Evolutionary conservation across 2,329 filamentous ascomycete species (phyloP).

Genomic region (Colletotrichum endophyticum): DNA sequence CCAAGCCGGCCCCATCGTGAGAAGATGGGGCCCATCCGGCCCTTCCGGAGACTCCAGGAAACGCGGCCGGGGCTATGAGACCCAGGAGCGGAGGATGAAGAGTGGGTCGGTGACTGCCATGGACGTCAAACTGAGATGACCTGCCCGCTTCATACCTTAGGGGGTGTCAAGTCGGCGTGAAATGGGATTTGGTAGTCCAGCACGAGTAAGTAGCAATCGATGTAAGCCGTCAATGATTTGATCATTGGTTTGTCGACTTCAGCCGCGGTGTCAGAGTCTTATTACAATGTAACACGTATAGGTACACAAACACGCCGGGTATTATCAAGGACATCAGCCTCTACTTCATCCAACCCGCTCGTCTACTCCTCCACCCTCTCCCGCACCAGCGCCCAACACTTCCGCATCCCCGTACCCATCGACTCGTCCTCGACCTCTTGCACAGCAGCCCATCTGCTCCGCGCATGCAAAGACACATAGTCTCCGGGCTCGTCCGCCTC

Average conservation of each 20-base stretch:
- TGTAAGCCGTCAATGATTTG: neutral
- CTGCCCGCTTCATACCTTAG: neutral
- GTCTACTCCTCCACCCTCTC: constrained; percentile 7
- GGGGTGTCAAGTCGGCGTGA: rapidly evolving
- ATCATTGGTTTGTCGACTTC: neutral
- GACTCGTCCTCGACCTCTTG: constrained; percentile 51
- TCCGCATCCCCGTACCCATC: constrained; percentile 65
- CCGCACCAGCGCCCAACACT: constrained; percentile 55
- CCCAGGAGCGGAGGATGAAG: neutral
- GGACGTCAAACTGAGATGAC: rapidly evolving
- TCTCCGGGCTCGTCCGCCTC: constrained; percentile 29
- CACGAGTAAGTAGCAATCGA: rapidly evolving
- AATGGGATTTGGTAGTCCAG: neutral
- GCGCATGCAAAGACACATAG: neutral
- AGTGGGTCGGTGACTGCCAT: neutral
- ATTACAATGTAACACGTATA: neutral
- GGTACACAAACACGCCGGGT: neutral
- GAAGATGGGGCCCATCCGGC: neutral
- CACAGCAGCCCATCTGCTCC: constrained; percentile 41
- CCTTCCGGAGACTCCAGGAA: neutral
- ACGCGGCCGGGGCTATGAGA: no score
- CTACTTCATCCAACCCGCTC: neutral
- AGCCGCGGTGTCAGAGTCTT: neutral
- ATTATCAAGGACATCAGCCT: neutral
- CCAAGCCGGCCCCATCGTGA: neutral